These are phyloP conservation scores for Monosporascus sp. DNA, from an alignment of 2,329 filamentous ascomycete genomes.

Conservation along the genomic window DNA sequence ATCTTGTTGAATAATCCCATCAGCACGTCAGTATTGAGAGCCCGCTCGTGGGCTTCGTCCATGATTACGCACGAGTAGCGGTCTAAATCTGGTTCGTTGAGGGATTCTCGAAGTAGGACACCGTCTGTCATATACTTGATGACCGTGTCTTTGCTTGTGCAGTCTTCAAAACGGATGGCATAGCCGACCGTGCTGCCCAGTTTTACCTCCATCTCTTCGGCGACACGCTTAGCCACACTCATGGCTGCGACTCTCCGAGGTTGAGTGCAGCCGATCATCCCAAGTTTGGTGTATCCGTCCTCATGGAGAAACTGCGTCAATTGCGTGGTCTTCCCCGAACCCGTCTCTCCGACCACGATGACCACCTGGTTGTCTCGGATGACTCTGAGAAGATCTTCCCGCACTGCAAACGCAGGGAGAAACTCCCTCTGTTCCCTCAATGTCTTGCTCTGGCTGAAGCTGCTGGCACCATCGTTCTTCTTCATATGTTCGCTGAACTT, in stretches of 20 bases:
- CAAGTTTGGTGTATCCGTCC: constrained; percentile 81
- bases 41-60: constrained; percentile 97
- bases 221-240: constrained; percentile 97
- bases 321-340: constrained; percentile 96
- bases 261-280: constrained; percentile 95
- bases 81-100: constrained; percentile 88
- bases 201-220: constrained; percentile 95
- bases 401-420: constrained; percentile 89
- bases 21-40: constrained; percentile 91
- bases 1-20: constrained; percentile 99
- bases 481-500: constrained; percentile 93
- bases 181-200: constrained; percentile 88
- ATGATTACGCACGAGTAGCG: constrained; percentile 98
- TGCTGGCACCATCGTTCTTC: constrained; percentile 77
- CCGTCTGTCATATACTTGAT: constrained; percentile 99
- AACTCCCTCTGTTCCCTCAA: constrained; percentile 88
- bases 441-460: constrained; percentile 89
- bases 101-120: constrained; percentile 84
- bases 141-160: constrained; percentile 86
- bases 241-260: constrained; percentile 95
- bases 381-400: constrained; percentile 85
- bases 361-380: constrained; percentile 96
- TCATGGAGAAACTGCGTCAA: constrained; percentile 94
- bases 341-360: constrained; percentile 94
- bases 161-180: constrained; percentile 97